These are phyloP conservation scores for Cinnamomum micranthum DNA, from an alignment of 164 flowering plant species.

Conservation along the genomic window DNA sequence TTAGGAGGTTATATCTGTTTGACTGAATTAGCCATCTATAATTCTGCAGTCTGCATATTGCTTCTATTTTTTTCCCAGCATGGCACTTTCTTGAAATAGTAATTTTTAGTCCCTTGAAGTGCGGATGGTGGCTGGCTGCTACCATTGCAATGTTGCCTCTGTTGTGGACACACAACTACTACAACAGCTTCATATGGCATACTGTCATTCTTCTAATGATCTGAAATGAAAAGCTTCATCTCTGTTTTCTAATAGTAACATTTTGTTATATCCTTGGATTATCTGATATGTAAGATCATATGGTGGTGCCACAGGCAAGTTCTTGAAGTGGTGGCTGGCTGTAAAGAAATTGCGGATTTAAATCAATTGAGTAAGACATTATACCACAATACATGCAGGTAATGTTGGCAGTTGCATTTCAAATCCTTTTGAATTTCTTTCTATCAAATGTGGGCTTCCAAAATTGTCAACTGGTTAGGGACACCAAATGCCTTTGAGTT, in stretches of 20 bases:
- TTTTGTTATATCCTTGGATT: background rate
- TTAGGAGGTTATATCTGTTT: too few relatives aligned
- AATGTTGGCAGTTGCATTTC: slow-evolving; percentile 3
- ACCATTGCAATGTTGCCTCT: background rate
- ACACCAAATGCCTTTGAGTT: background rate
- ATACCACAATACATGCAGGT: slow-evolving; percentile 97
- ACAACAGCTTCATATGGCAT: too few relatives aligned
- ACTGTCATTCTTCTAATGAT: background rate
- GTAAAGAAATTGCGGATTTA: slow-evolving; percentile 63
- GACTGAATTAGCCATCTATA: too few relatives aligned
- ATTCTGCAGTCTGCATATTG: background rate
- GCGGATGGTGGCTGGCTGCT: background rate
- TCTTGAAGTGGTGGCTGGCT: slow-evolving; percentile 94
- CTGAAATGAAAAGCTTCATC: background rate
- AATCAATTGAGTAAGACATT: slow-evolving; percentile 59
- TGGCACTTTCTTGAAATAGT: too few relatives aligned
- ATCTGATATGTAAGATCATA: background rate
- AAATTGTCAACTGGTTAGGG: background rate
- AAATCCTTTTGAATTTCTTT: background rate
- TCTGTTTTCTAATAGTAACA: background rate
- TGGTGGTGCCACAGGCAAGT: slow-evolving; percentile 67
- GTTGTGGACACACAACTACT: background rate
- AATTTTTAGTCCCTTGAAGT: background rate
- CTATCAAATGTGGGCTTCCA: background rate
- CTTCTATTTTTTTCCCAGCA: background rate